Evolutionary conservation across 495 filamentous ascomycete genomes (phyloP).

Genomic region (Daldinia childiae): DNA sequence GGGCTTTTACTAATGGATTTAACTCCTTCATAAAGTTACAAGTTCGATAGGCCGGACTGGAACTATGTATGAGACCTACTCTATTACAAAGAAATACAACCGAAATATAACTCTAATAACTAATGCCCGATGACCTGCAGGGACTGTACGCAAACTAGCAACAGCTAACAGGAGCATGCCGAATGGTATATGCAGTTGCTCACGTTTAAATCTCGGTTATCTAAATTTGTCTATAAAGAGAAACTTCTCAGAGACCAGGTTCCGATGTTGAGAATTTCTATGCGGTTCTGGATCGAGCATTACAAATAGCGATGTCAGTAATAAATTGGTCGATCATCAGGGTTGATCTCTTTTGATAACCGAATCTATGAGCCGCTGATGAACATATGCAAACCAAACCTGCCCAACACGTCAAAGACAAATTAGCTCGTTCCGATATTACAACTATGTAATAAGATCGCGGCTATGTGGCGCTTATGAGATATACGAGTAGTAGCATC

Average conservation of each 20-base stretch:
- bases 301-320: not conserved
- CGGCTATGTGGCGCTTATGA: constrained; percentile 27
- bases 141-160: not conserved
- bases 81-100: not conserved
- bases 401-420: constrained; percentile 1
- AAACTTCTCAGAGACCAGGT: not conserved
- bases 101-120: not conserved
- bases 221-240: not conserved
- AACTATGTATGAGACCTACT: not conserved
- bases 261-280: not conserved
- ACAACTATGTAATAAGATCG: not conserved
- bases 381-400: not conserved
- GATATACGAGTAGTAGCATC: constrained; percentile 11
- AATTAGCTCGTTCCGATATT: constrained; percentile 3
- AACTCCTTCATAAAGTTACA: not conserved
- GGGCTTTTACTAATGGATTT: not conserved
- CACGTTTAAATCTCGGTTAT: constrained; percentile 23
- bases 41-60: not conserved
- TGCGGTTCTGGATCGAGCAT: not conserved
- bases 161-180: not conserved
- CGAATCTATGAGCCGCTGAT: not conserved
- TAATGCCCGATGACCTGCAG: not conserved
- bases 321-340: not conserved
- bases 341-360: not conserved
- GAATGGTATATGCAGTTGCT: not conserved